phyloP scores from a whole-genome alignment of 78 protist genomes.

The Bigelowiella natans region DNA sequence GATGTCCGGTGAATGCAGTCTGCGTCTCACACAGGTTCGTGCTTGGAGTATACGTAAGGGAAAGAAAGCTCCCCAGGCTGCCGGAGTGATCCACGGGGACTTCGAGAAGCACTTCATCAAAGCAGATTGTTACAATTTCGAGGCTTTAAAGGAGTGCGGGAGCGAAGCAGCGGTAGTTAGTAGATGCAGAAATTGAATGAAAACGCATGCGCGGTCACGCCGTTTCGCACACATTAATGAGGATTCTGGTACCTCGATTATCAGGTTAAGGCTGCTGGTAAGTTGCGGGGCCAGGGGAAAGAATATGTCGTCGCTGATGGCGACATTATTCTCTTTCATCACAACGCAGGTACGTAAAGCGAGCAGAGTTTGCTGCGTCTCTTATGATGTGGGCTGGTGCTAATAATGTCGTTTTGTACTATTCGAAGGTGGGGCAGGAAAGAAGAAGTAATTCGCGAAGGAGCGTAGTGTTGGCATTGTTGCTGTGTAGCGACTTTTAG shows the following conservation, averaged over 20 bases:
- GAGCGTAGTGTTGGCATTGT: too few species aligned
- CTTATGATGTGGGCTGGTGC: too few species aligned
- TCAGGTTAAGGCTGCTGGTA: background rate
- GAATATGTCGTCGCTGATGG: slow-evolving; percentile 25
- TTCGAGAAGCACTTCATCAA: slow-evolving; percentile 38
- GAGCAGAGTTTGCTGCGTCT: too few species aligned
- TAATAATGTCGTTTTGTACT: too few species aligned
- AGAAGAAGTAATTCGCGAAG: too few species aligned
- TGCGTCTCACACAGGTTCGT: too few species aligned
- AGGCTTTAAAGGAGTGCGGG: background rate
- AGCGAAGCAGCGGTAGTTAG: background rate
- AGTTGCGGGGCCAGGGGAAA: background rate
- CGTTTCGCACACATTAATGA: too few species aligned
- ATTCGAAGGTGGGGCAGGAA: too few species aligned
- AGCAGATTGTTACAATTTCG: background rate
- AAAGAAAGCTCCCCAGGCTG: slow-evolving; percentile 81
- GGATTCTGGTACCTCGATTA: too few species aligned
- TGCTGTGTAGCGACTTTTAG: too few species aligned
- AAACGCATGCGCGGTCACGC: too few species aligned
- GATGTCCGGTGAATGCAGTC: background rate
- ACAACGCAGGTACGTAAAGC: background rate
- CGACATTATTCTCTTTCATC: slow-evolving; percentile 16
- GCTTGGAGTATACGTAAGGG: slow-evolving; percentile 71
- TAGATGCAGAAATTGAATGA: too few species aligned
- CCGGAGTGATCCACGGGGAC: slow-evolving; percentile 87